Conservation (phyloP, 2,329 filamentous ascomycete genomes). For the Colletotrichum sp. region DNA sequence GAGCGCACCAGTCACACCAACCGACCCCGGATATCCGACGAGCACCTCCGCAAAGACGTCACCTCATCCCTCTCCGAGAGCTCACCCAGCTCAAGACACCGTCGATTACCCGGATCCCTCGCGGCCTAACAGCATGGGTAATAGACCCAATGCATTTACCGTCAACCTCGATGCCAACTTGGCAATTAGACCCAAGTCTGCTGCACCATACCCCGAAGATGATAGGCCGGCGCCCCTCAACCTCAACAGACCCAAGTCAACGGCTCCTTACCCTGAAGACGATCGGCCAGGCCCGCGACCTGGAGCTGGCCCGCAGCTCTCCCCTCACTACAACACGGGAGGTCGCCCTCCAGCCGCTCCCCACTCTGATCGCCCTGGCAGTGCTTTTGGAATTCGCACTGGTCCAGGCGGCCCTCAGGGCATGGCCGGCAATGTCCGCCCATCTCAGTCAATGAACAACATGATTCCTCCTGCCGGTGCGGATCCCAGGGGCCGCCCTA, state of each 20-base stretch:
- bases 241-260: conserved; percentile 48
- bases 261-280: conserved; percentile 60
- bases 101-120: conserved; percentile 54
- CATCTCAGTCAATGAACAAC: conserved; percentile 51
- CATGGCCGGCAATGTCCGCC: conserved; percentile 33
- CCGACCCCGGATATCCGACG: conserved; percentile 21
- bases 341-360: conserved; percentile 55
- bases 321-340: conserved; percentile 50
- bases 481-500: conserved; percentile 47
- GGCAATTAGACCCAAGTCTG: conserved; percentile 54
- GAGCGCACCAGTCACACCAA: conserved; percentile 34
- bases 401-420: conserved; percentile 10
- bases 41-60: conserved; percentile 39
- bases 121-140: conserved; percentile 39
- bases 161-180: conserved; percentile 50
- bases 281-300: conserved; percentile 36
- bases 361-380: conserved; percentile 52
- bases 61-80: conserved; percentile 47
- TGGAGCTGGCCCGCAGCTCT: conserved; percentile 33
- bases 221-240: conserved; percentile 61
- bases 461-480: conserved; percentile 47
- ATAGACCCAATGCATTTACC: conserved; percentile 54
- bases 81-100: conserved; percentile 42
- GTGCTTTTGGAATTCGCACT: conserved; percentile 60
- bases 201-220: conserved; percentile 75